Base-by-base conservation (phyloP, 2,329 filamentous ascomycete genomes). In the Colletotrichum sp. region DNA sequence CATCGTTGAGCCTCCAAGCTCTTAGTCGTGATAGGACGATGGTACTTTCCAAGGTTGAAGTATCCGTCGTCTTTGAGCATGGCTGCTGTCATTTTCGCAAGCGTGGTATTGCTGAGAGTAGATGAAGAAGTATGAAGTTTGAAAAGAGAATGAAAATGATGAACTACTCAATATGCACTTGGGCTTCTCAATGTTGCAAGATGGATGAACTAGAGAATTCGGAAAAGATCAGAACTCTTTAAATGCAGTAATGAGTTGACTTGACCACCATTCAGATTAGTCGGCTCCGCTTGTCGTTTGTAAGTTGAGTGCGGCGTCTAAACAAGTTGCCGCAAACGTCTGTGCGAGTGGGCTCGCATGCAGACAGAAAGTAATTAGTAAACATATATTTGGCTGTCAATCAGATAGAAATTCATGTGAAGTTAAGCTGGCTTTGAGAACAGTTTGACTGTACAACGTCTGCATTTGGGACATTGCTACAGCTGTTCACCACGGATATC, bases 1-100 rank as follows among this genome's bases (percentile, higher is more conserved):
- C 90, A 92, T n/a, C 73, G 81, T 79, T 91, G 89, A 1, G 89
- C 85, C 55, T 85, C 82, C 3, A 80, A 16, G 69, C 79, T 88
- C 13, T 78, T 79, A 5, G 89, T 90, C 34, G 81, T 89, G 65
- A 92, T 84, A 13, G 81, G 79, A 24, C 86, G 87, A 21, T 82
- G 80, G 78, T 86, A 90, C 0, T 82, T 79, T 67, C 91, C 90
- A 1, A 92, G 85, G 77, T 92, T 80, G 79, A 71, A 79, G 30
- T 79, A 79, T 59, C 12, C 26, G 24, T 52, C 43, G n/a, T 21
- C 43, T 52, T 52, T 21, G n/a, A 52, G 43, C 43, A 52, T 21
- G 10, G 10, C 43, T 21, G n/a, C n/a, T 52, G 43, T 52, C 43
- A 52, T 52, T 52, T 52, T 52, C n/a, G 43, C 43, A 52, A 52